Evolutionary conservation across 768 basidiomycete species (phyloP).

Genomic region (Tulasnella sp.): DNA sequence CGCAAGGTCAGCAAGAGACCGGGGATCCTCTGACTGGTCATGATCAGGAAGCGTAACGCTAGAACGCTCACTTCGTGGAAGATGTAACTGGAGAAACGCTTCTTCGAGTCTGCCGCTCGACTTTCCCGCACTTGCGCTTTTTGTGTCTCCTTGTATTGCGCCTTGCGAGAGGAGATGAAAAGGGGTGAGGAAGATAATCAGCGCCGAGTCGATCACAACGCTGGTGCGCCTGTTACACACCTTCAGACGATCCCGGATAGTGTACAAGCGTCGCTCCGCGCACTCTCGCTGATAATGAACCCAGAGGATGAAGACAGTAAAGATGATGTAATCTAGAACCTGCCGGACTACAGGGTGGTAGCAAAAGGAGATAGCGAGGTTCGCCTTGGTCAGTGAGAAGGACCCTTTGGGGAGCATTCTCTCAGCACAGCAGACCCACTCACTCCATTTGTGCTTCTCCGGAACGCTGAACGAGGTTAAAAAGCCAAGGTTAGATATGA

Average conservation of each 20-base stretch:
- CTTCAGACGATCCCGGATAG: conserved; percentile 67
- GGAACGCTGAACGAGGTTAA: conserved; percentile 6
- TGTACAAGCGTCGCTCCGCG: conserved; percentile 56
- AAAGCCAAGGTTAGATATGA: background rate
- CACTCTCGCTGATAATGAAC: conserved; percentile 54
- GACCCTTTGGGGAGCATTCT: too few relatives aligned
- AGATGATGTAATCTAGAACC: conserved; percentile 37
- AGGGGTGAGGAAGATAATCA: background rate
- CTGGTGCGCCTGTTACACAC: too few relatives aligned
- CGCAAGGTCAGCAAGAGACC: too few relatives aligned
- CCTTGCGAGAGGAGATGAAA: background rate
- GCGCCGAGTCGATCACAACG: background rate
- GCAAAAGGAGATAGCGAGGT: background rate
- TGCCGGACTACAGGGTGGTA: background rate
- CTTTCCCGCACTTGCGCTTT: conserved; percentile 67
- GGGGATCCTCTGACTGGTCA: too few relatives aligned
- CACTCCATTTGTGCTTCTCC: conserved; percentile 1
- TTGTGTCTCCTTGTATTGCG: conserved; percentile 45
- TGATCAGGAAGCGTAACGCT: too few relatives aligned
- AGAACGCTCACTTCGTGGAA: conserved; percentile 34
- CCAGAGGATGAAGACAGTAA: conserved; percentile 28
- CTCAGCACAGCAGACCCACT: conserved; percentile 47
- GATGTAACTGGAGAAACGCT: conserved; percentile 39
- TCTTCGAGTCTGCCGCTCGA: conserved; percentile 35
- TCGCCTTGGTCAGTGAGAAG: too few relatives aligned